Percentiles rank a stretch among this genome's conserved stretches.
Evolutionary conservation across 2,329 filamentous ascomycete genomes (phyloP).

Genomic region (Neocatenulostroma microsporum): DNA sequence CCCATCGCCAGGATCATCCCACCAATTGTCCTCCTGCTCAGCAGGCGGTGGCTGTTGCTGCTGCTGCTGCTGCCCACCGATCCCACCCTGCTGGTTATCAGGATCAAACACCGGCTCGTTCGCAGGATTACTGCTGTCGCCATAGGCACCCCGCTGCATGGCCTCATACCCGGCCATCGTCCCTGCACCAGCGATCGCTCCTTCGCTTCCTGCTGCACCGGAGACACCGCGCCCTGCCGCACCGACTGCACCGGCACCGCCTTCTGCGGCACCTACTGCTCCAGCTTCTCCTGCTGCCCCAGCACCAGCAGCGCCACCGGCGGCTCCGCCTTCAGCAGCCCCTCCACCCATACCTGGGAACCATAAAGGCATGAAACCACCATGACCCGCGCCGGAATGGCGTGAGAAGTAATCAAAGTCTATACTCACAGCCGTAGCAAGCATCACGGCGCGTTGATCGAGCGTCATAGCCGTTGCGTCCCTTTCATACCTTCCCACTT

Average conservation of each 20-base stretch:
- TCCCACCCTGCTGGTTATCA: constrained; percentile 5
- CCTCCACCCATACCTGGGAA: constrained; percentile 35
- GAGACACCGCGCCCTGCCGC: constrained; percentile 30
- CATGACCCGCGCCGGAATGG: constrained; percentile 42
- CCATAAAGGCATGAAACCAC: constrained; percentile 47
- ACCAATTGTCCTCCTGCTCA: constrained; percentile 9
- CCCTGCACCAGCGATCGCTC: constrained; percentile 44
- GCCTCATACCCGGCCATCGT: constrained; percentile 57
- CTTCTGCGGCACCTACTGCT: constrained; percentile 33
- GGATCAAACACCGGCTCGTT: constrained; percentile 23
- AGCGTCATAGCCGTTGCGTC: constrained; percentile 50
- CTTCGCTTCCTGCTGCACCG: constrained; percentile 20
- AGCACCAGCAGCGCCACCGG: constrained; percentile 31
- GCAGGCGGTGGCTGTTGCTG: too few relatives aligned
- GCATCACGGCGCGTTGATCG: constrained; percentile 58
- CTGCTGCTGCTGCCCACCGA: constrained; percentile 1
- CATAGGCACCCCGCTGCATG: constrained; percentile 47
- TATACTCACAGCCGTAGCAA: constrained; percentile 57
- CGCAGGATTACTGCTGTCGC: constrained; percentile 25
- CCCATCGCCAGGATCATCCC: constrained; percentile 26
- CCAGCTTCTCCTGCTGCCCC: constrained; percentile 30
- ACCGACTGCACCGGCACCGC: constrained; percentile 30
- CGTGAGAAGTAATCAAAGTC: constrained; percentile 63
- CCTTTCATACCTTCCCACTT: constrained; percentile 18
- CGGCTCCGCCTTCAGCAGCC: constrained; percentile 32